phyloP scores from a whole-genome alignment of 2,329 filamentous ascomycete species.

The Microdochium bolleyi region DNA sequence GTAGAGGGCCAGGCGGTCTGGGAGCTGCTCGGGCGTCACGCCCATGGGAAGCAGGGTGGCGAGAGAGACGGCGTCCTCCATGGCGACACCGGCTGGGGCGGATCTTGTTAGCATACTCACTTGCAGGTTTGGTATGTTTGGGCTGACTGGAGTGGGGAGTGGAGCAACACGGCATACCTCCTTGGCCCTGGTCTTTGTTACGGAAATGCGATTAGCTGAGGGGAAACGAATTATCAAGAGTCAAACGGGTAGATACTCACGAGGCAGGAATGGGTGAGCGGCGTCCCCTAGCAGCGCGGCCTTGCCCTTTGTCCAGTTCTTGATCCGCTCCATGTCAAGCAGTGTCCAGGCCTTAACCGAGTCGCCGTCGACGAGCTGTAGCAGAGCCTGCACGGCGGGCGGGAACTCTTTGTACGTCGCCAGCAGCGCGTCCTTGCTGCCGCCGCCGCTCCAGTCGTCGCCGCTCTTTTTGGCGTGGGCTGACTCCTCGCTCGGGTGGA shows the following conservation, averaged over 20 bases:
- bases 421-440: slow-evolving; percentile 25
- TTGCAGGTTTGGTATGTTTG: no score
- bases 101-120: slow-evolving; percentile 28
- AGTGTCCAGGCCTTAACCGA: slow-evolving; percentile 50
- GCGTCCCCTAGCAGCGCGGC: slow-evolving; percentile 58
- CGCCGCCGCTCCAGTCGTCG: slow-evolving; percentile 32
- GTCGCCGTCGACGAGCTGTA: slow-evolving; percentile 32
- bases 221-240: background rate
- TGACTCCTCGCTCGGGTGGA: slow-evolving; percentile 38
- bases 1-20: slow-evolving; percentile 50
- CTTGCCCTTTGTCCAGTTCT: slow-evolving; percentile 43
- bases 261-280: slow-evolving; percentile 59
- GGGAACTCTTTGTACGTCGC: slow-evolving; percentile 33
- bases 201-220: slow-evolving; percentile 2
- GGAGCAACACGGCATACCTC: background rate
- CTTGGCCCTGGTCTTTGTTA: slow-evolving; percentile 13
- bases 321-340: slow-evolving; percentile 52
- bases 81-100: slow-evolving; percentile 46
- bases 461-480: slow-evolving; percentile 18
- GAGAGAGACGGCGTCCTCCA: slow-evolving; percentile 58
- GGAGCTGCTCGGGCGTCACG: slow-evolving; percentile 34
- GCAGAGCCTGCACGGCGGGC: slow-evolving; percentile 26
- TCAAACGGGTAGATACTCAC: slow-evolving; percentile 20
- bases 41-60: slow-evolving; percentile 44
- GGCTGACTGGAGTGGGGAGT: no score